phyloP scores from a whole-genome alignment of 1,284 basidiomycete species.

The Cryptococcus hybrid region DNA sequence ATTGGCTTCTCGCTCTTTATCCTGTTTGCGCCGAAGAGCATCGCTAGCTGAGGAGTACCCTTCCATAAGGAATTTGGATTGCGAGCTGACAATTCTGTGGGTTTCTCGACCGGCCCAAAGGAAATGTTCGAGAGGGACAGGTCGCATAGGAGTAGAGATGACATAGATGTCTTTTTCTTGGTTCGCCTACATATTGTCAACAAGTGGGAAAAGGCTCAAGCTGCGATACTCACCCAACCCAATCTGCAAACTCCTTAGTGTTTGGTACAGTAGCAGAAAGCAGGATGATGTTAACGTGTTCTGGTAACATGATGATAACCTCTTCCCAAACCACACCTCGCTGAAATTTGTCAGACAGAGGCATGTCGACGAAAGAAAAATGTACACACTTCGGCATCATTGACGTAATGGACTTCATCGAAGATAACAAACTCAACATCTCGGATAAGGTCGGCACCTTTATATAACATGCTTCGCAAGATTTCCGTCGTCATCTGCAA shows the following conservation, averaged over 20 bases:
- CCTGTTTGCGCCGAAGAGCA: conserved; percentile 86
- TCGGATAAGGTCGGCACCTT: conserved; percentile 95
- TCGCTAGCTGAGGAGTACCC: conserved; percentile 93
- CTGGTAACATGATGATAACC: conserved; percentile 98
- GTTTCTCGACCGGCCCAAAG: conserved; percentile 89
- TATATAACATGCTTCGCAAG: conserved; percentile 96
- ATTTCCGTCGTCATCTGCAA: conserved; percentile 94
- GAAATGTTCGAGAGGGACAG: conserved; percentile 96
- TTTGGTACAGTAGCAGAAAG: conserved; percentile 98
- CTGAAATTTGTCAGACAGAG: conserved; percentile 52
- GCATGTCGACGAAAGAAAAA: neutral
- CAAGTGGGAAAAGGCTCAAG: neutral
- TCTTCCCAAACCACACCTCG: conserved; percentile 99
- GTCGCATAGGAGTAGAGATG: conserved; percentile 93
- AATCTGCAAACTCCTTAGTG: conserved; percentile 97
- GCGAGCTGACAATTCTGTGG: conserved; percentile 88
- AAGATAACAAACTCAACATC: conserved; percentile 99
- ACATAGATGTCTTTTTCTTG: conserved; percentile 99
- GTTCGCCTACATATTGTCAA: conserved; percentile 65
- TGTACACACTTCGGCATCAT: conserved; percentile 84
- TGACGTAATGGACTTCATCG: conserved; percentile 99
- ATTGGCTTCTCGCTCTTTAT: conserved; percentile 94
- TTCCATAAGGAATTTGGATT: conserved; percentile 69
- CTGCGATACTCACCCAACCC: conserved; percentile 78
- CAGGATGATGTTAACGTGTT: conserved; percentile 94